Evolutionary conservation across 2,329 filamentous ascomycete genomes (phyloP).

Genomic region (Trichoderma pleuroti): DNA sequence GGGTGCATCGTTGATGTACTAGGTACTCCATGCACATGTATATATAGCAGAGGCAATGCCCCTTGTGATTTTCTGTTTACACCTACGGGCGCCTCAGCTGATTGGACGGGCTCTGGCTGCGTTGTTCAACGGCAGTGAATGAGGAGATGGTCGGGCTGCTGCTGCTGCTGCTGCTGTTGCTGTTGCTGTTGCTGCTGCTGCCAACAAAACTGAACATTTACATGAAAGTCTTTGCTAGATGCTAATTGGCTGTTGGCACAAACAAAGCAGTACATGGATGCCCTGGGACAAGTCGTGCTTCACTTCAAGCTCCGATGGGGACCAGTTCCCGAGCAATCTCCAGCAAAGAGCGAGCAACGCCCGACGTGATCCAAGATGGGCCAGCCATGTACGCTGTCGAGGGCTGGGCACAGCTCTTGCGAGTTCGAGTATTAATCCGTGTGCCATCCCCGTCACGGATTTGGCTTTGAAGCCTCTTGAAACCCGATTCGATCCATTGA

Average conservation of each 20-base stretch:
- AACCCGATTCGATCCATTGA: not conserved
- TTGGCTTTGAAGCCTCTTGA: not conserved
- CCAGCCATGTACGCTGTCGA: not conserved
- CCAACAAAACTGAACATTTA: no score
- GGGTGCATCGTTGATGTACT: not conserved
- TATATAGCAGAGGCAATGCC: not conserved
- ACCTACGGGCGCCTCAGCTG: not conserved
- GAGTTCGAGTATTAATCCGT: not conserved
- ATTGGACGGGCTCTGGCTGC: not conserved
- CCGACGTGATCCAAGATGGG: not conserved
- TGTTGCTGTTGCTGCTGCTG: not conserved
- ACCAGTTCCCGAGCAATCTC: constrained; percentile 10
- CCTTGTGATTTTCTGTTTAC: not conserved
- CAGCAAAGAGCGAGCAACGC: constrained; percentile 3
- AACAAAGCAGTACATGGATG: not conserved
- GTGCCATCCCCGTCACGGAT: not conserved
- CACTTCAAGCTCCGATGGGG: constrained; percentile 4
- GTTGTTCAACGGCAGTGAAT: not conserved
- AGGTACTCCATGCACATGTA: not conserved
- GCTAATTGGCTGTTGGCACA: not conserved
- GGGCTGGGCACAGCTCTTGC: not conserved
- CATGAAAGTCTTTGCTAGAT: not conserved
- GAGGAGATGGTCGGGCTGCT: not conserved
- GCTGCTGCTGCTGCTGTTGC: not conserved
- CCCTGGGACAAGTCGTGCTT: not conserved